A percentile compares a stretch with the other conserved stretches of the same genome.
These are phyloP conservation scores for Termitomyces sp. DNA, from an alignment of 768 basidiomycete species.

Conservation along the genomic window DNA sequence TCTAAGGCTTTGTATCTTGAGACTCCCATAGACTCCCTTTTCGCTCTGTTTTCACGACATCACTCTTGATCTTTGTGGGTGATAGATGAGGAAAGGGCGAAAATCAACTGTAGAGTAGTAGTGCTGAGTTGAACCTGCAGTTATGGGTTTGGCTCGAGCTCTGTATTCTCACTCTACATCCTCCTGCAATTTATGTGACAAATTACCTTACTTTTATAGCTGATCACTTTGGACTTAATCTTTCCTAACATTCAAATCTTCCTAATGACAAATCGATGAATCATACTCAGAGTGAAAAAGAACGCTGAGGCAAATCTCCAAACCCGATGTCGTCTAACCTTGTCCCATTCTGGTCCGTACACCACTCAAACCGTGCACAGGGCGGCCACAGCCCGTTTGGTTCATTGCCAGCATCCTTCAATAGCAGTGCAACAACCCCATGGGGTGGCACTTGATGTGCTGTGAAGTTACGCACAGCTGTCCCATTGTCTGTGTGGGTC, in stretches of 20 bases:
- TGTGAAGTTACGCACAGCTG: conserved; percentile 56
- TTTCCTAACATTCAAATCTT: neutral
- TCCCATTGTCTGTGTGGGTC: conserved; percentile 72
- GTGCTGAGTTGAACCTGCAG: neutral
- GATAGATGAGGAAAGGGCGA: neutral
- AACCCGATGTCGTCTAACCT: conserved; percentile 14
- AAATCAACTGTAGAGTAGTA: neutral
- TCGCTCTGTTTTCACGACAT: neutral
- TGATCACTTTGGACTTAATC: neutral
- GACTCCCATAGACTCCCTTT: neutral
- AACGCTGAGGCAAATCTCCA: neutral
- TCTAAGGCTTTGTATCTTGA: neutral
- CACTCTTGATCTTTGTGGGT: neutral
- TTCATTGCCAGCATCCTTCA: conserved; percentile 65
- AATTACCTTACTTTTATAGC: neutral
- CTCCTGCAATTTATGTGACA: neutral
- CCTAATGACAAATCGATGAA: neutral
- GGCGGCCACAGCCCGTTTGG: conserved; percentile 52
- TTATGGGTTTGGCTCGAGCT: neutral
- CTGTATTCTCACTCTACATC: neutral
- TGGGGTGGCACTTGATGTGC: conserved; percentile 54
- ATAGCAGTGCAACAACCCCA: conserved; percentile 64
- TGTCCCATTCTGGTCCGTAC: conserved; percentile 57
- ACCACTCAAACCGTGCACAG: conserved; percentile 58
- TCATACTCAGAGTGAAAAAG: neutral